Base-by-base conservation (phyloP, 2,329 filamentous ascomycete species). In the Plectosphaerella sp. region DNA sequence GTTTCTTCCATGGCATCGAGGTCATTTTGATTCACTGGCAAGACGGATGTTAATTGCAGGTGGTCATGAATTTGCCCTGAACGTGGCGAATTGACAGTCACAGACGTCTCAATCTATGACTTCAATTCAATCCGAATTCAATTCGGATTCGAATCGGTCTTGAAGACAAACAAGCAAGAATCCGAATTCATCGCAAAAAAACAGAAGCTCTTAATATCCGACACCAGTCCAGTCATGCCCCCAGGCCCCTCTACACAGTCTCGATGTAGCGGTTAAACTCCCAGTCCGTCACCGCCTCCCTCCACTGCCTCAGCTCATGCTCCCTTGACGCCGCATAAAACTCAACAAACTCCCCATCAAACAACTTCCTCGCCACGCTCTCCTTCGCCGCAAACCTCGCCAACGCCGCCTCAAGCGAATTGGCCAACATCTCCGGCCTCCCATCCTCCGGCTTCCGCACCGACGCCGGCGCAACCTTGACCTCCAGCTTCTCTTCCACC, bases 231-330 rank as follows among this genome's bases (percentile, higher is more conserved):
- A 33, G 28, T 7, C 28, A 33, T 33, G 37, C 37, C 9, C 43
- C 3, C 20, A 2, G 2, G 24, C 11, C 11, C 11, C 22, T 14
- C 15, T n/a, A 45, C 20, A 45, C 43, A 25, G 43, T 79, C 63
- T 81, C 78, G 52, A 81, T 80, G 60, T 80, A 81, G 48, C 78
- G 70, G 57, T 70, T 69, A 41, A 81, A 72, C 67, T 82, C 78
- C 78, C 87, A 89, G 67, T 89, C 87, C 22, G 87, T 89, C 11
- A 89, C 86, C n/a, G 86, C 86, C 63, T 89, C 86, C 59, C 89
- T 84, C 85, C 86, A 91, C 33, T 89, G 67, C 59, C 81, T 70
- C 55, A 87, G 74, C 64, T 91, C 87, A 70, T 91, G 87, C 67
- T 89, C 82, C 58, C 87, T 78, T 39, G 85, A 89, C 12, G 86